Conservation (phyloP, 306 rosid genomes). For the Citrullus mucosospermus region DNA sequence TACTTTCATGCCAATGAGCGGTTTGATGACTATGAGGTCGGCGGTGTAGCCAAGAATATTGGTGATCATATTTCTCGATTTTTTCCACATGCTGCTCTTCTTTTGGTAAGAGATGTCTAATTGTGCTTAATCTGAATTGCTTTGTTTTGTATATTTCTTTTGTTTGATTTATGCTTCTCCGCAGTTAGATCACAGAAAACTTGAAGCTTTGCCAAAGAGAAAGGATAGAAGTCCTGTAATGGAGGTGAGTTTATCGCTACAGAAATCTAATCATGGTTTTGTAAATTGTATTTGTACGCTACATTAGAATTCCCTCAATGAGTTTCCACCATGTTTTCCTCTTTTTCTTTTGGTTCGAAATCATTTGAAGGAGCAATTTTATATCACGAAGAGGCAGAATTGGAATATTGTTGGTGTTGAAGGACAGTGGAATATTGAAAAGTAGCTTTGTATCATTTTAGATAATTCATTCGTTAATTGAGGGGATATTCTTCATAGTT, state of each 20-base stretch:
- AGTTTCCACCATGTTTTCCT: not conserved
- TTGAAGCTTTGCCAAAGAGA: conserved; percentile 53
- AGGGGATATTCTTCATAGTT: not conserved
- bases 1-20: conserved; percentile 96
- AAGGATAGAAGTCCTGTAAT: conserved; percentile 52
- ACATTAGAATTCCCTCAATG: not conserved
- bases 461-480: not conserved
- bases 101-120: conserved; percentile 38
- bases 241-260: conserved; percentile 46
- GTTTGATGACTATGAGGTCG: conserved; percentile 65
- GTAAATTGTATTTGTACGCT: not conserved
- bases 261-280: not conserved
- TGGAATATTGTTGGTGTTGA: not conserved
- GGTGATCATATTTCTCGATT: conserved; percentile 82
- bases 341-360: not conserved
- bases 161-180: conserved; percentile 2
- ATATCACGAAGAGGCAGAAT: not conserved
- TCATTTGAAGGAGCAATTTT: not conserved
- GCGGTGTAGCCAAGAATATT: conserved; percentile 66
- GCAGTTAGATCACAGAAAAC: conserved; percentile 84
- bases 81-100: conserved; percentile 77
- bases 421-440: not conserved
- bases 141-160: not conserved
- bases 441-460: not conserved
- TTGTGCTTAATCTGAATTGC: not conserved